Conservation (phyloP, 129 eudicot genomes). For the Artemisia annua region DNA sequence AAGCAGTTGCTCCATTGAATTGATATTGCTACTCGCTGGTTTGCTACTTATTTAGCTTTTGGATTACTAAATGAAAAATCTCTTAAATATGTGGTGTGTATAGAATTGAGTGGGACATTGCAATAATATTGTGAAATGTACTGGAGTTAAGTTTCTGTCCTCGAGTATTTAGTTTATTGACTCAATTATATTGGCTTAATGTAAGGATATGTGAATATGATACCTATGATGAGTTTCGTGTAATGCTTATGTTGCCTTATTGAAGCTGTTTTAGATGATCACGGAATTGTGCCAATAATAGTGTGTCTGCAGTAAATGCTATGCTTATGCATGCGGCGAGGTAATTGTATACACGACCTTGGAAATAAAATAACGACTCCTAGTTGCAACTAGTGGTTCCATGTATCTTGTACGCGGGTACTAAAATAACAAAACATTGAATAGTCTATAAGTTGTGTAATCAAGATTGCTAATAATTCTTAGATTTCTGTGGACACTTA, state of each 20-base stretch:
- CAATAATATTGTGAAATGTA: not conserved
- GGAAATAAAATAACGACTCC: not conserved
- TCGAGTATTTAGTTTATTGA: no score
- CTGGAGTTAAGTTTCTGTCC: no score
- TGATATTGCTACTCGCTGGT: not conserved
- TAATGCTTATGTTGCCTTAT: no score
- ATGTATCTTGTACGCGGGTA: not conserved
- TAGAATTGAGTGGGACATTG: constrained; percentile 8
- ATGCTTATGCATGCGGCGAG: constrained; percentile 12
- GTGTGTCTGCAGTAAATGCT: not conserved
- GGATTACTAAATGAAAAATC: not conserved
- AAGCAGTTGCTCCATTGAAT: not conserved
- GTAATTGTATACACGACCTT: constrained; percentile 2
- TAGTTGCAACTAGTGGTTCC: constrained; percentile 10
- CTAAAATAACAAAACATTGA: constrained; percentile 10
- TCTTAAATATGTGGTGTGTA: constrained; percentile 12
- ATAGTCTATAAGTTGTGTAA: constrained; percentile 10
- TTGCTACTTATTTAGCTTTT: constrained; percentile 8
- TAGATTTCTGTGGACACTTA: no score
- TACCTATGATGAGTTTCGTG: no score
- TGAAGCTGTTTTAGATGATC: no score
- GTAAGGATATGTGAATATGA: no score
- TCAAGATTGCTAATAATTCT: not conserved
- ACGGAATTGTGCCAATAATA: no score
- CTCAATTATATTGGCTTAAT: no score